phyloP scores from a whole-genome alignment of 768 basidiomycete species.

The Boletus bicolor region DNA sequence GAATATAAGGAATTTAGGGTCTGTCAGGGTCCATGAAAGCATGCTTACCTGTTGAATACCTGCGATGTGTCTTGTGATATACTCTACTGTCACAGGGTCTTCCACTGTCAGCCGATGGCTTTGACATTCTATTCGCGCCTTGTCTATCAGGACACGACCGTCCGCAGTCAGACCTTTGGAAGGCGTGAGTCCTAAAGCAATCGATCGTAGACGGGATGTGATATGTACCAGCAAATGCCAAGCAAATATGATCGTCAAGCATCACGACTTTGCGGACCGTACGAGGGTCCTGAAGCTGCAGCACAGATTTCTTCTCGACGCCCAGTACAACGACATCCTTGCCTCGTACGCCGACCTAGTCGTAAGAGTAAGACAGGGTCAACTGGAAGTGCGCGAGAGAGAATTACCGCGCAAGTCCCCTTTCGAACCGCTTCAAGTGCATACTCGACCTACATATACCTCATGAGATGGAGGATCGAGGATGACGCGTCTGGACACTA shows the following conservation, averaged over 20 bases:
- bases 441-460: conserved; percentile 83
- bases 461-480: conserved; percentile 9
- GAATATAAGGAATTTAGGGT: not conserved
- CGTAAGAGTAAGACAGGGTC: conserved; percentile 3
- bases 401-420: conserved; percentile 90
- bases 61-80: conserved; percentile 96
- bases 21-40: not conserved
- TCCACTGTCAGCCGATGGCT: conserved; percentile 96
- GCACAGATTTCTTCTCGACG: conserved; percentile 97
- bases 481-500: conserved; percentile 37
- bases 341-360: conserved; percentile 91
- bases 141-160: conserved; percentile 96
- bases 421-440: conserved; percentile 96
- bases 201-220: conserved; percentile 20
- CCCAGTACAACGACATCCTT: conserved; percentile 93
- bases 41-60: conserved; percentile 91
- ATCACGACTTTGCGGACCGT: conserved; percentile 98
- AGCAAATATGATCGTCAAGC: conserved; percentile 96
- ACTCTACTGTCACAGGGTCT: conserved; percentile 97
- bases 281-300: conserved; percentile 96
- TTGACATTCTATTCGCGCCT: conserved; percentile 96
- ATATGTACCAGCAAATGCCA: conserved; percentile 88
- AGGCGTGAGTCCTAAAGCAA: conserved; percentile 8
- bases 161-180: conserved; percentile 89
- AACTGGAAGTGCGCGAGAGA: not conserved